Conservation (phyloP, 257 asterid genomes). For the Cruciata laevipes region DNA sequence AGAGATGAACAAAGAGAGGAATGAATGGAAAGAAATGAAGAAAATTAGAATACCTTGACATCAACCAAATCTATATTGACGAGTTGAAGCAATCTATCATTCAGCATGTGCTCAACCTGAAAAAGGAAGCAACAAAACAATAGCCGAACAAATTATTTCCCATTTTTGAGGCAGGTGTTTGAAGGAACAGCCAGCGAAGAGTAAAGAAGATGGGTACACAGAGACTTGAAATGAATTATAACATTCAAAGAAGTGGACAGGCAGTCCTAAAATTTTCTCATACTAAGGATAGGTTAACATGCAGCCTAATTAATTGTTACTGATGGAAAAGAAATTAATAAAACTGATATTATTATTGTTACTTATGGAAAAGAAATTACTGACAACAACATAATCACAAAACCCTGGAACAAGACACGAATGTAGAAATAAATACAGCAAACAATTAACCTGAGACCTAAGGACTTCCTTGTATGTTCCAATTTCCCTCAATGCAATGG, state of each 20-base stretch:
- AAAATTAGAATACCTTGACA: slow-evolving; percentile 68
- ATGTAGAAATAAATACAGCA: not conserved
- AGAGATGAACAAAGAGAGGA: not conserved
- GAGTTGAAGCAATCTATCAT: slow-evolving; percentile 85
- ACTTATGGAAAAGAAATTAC: not conserved
- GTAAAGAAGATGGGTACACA: not conserved
- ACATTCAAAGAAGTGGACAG: not conserved
- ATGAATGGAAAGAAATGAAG: not conserved
- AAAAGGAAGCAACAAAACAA: slow-evolving; percentile 12
- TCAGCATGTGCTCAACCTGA: slow-evolving; percentile 94
- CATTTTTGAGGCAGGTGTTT: not conserved
- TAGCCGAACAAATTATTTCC: not conserved
- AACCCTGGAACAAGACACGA: not conserved
- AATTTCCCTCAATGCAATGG: slow-evolving; percentile 96
- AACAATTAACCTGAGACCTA: slow-evolving; percentile 82
- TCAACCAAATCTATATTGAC: slow-evolving; percentile 89
- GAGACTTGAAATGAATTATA: not conserved
- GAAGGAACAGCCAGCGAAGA: not conserved
- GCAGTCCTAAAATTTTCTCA: not conserved
- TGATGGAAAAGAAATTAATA: not conserved
- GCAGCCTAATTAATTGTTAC: not conserved
- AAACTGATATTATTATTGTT: no score
- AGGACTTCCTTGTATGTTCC: slow-evolving; percentile 99
- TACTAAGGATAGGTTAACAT: no score
- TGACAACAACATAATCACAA: not conserved